Percentiles rank a stretch among this genome's conserved stretches.
Evolutionary conservation across 805 yeast genomes (phyloP).

Genomic region (Yamadazyma takamatsuzukensis): DNA sequence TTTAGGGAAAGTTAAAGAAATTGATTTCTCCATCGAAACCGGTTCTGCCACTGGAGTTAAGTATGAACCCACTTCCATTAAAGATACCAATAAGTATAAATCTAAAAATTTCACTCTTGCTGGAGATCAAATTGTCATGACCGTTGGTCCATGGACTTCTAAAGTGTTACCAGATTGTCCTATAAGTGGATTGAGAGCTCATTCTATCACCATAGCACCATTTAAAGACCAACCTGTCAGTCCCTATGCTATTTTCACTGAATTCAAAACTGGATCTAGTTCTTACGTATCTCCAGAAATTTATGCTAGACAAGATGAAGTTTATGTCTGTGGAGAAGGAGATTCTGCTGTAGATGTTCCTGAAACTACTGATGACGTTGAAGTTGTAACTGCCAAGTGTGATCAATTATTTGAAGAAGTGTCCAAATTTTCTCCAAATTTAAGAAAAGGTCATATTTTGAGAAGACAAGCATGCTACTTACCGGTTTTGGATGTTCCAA

Average conservation of each 20-base stretch:
- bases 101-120: slow-evolving; percentile 40
- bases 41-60: slow-evolving; percentile 71
- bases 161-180: slow-evolving; percentile 90
- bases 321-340: slow-evolving; percentile 96
- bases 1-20: slow-evolving; percentile 76
- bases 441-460: slow-evolving; percentile 70
- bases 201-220: slow-evolving; percentile 88
- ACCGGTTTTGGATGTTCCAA: slow-evolving; percentile 91
- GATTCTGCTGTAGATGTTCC: slow-evolving; percentile 89
- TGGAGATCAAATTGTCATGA: slow-evolving; percentile 76
- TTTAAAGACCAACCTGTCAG: slow-evolving; percentile 66
- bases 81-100: slow-evolving; percentile 18
- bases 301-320: slow-evolving; percentile 93
- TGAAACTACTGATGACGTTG: slow-evolving; percentile 90
- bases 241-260: slow-evolving; percentile 93
- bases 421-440: slow-evolving; percentile 65
- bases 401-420: slow-evolving; percentile 83
- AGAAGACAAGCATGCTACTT: slow-evolving; percentile 92
- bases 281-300: slow-evolving; percentile 87
- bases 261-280: slow-evolving; percentile 64
- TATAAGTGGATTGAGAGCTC: slow-evolving; percentile 89
- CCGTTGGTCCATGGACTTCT: slow-evolving; percentile 98
- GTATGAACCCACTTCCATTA: slow-evolving; percentile 48
- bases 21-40: slow-evolving; percentile 56
- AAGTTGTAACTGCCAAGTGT: slow-evolving; percentile 81